Base-by-base conservation (phyloP, 2,329 filamentous ascomycete species). In the Claviceps sorghi region DNA sequence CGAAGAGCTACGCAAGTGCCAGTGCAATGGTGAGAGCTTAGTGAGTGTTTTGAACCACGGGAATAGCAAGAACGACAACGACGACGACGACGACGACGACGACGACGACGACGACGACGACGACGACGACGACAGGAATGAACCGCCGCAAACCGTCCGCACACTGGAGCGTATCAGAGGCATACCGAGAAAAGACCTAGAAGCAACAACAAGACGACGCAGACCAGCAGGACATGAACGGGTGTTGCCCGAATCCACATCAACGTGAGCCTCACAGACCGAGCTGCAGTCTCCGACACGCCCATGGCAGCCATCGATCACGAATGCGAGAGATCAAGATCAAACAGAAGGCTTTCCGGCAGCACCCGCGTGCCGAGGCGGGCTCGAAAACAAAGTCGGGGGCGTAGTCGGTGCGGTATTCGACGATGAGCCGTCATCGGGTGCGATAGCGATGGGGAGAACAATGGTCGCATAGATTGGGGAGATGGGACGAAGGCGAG, bases 1-100 rank as follows among this genome's bases (percentile, higher is more conserved):
- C 62, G 63, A 86, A 90, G 61, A 83, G 63, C 69, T 72, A 53
- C 26, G 38, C 15, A 40, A 40, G 13, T 47, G 21, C 41, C 22
- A 26, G 52, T 43, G 36, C 22, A 26, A 51, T 43, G 36, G 51
- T 32, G 50, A 59, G 41, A 59, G 55, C 47, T 50, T 40, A 40
- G 21, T 15, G 32, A 21, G 15, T 21, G 19, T 15, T 32, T n/a
- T 2, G 8, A 32, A 34, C 29, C 19, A 30, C 11, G 5, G n/a
- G 21, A 11, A 22, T 1, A 42, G 10, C 3, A 11, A 42, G 40
- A 11, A 6, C 19, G 4, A 17, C 4, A 17, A 44, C 13, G 8
- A 26, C 11, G n/a, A 13, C 22, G 15, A 34, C 9, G 8, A 26
- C 11, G n/a, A 13, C 22, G 15, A 34, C 9, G n/a, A 6, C 19